Evolutionary conservation across 2,329 filamentous ascomycete species (phyloP).

Genomic region (Arthrinium puccinioides): DNA sequence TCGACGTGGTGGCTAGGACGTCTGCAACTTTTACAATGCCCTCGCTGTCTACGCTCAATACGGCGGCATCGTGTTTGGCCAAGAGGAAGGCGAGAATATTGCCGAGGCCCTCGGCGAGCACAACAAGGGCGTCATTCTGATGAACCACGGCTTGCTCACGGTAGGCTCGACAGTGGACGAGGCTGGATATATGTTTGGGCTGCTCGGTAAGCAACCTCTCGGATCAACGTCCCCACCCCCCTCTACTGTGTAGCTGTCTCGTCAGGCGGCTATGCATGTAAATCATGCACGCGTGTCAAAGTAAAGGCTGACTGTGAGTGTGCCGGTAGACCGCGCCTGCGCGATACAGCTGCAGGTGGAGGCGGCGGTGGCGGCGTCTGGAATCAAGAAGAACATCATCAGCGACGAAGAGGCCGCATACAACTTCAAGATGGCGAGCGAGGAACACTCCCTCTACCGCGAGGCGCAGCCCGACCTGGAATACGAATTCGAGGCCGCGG

Average conservation of each 20-base stretch:
- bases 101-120: constrained; percentile 51
- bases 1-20: too few relatives aligned
- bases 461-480: constrained; percentile 26
- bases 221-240: too few relatives aligned
- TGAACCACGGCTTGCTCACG: constrained; percentile 67
- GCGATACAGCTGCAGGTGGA: constrained; percentile 62
- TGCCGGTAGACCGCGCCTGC: constrained; percentile 65
- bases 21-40: constrained; percentile 56
- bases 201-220: too few relatives aligned
- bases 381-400: constrained; percentile 32
- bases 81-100: constrained; percentile 58
- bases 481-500: constrained; percentile 22
- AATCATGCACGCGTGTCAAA: too few relatives aligned
- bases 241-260: too few relatives aligned
- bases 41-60: constrained; percentile 57
- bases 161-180: constrained; percentile 68
- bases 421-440: constrained; percentile 30
- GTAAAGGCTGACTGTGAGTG: too few relatives aligned
- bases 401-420: constrained; percentile 33
- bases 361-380: constrained; percentile 42
- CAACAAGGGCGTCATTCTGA: constrained; percentile 55
- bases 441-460: constrained; percentile 22
- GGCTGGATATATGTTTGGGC: constrained; percentile 61
- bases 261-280: too few relatives aligned
- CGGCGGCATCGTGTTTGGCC: constrained; percentile 44